A percentile compares a stretch with the other conserved stretches of the same genome.
phyloP scores from a whole-genome alignment of 352 stramenopile species.

The Pythium volutum region DNA sequence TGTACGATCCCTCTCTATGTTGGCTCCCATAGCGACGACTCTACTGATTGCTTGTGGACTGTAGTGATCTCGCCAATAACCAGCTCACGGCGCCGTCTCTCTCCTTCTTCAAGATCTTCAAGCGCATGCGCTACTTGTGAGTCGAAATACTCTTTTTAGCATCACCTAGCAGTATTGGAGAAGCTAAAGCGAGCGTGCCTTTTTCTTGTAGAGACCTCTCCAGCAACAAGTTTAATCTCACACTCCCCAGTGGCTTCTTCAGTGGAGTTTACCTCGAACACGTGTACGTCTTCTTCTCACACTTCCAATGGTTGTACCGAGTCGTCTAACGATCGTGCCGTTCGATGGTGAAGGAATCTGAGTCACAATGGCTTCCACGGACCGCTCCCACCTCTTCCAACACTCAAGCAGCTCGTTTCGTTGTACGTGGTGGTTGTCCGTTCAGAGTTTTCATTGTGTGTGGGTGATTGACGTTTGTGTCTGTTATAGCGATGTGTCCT shows the following conservation, averaged over 20 bases:
- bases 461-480: background rate
- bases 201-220: conserved; percentile 38
- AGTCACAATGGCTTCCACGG: conserved; percentile 51
- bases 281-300: conserved; percentile 34
- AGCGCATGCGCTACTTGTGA: conserved; percentile 20
- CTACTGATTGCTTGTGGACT: background rate
- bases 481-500: conserved; percentile 45
- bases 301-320: background rate
- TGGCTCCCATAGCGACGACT: background rate
- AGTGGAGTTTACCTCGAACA: conserved; percentile 40
- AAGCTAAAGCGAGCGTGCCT: background rate
- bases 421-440: conserved; percentile 29
- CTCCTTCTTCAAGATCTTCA: conserved; percentile 25
- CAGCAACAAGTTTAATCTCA: conserved; percentile 36
- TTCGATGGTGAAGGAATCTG: conserved; percentile 34
- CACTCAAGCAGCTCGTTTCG: conserved; percentile 34
- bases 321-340: background rate
- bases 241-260: conserved; percentile 40
- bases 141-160: background rate
- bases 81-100: conserved; percentile 17
- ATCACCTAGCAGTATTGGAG: background rate
- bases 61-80: conserved; percentile 21
- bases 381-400: conserved; percentile 26
- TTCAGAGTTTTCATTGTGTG: background rate
- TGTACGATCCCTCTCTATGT: conserved; percentile 29